phyloP scores from a whole-genome alignment of 2,329 filamentous ascomycete species.

The Penicillium glabrum region DNA sequence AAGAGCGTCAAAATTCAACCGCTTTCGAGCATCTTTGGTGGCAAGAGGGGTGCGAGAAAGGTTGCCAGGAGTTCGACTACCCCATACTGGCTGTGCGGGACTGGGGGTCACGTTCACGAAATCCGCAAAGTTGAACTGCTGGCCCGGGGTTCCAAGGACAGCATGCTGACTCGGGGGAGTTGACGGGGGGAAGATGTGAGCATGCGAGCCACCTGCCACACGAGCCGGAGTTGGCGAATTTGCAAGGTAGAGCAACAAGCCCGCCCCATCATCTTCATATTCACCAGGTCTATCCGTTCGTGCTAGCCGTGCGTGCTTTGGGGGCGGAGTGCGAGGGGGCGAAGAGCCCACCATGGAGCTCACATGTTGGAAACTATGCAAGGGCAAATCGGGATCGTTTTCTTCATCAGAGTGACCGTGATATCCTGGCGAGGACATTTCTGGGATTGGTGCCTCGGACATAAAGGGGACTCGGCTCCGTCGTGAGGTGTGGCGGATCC shows the following conservation, averaged over 20 bases:
- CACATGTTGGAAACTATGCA: conserved; percentile 41
- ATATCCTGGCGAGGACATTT: conserved; percentile 55
- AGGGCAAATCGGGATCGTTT: conserved; percentile 77
- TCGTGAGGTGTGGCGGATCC: conserved; percentile 66
- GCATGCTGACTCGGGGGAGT: conserved; percentile 71
- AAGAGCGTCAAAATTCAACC: conserved; percentile 81
- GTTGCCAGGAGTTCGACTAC: conserved; percentile 55
- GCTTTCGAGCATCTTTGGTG: conserved; percentile 67
- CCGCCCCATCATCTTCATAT: conserved; percentile 80
- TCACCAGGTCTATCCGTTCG: conserved; percentile 53
- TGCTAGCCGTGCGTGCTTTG: conserved; percentile 55
- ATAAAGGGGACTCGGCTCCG: conserved; percentile 78
- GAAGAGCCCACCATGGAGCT: conserved; percentile 68
- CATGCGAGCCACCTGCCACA: conserved; percentile 46
- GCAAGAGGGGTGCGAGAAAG: conserved; percentile 67
- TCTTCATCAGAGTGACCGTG: conserved; percentile 62
- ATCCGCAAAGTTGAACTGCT: conserved; percentile 90
- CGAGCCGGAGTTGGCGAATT: conserved; percentile 86
- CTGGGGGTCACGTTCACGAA: conserved; percentile 98
- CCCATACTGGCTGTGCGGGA: conserved; percentile 84
- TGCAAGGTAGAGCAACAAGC: conserved; percentile 79
- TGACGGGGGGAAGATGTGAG: conserved; percentile 61
- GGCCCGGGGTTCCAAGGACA: conserved; percentile 70
- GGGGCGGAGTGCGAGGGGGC: conserved; percentile 77
- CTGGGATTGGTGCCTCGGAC: conserved; percentile 67